These are phyloP conservation scores for Boletus sp. DNA, from an alignment of 768 basidiomycete species.

Conservation along the genomic window DNA sequence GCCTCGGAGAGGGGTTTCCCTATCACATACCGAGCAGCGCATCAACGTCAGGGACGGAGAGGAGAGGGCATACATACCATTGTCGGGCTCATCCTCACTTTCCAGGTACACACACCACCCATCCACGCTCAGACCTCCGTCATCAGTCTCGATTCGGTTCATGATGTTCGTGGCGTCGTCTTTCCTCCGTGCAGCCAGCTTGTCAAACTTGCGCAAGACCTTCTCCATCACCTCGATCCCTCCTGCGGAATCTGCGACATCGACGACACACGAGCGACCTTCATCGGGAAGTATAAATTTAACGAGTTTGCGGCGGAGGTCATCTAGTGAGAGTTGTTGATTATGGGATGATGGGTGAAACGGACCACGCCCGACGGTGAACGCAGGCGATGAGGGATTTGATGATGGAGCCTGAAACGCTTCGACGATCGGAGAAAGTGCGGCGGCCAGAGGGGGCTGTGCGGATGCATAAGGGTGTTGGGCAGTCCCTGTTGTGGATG, in stretches of 20 bases:
- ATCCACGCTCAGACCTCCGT: conserved; percentile 76
- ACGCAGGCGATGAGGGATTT: conserved; percentile 50
- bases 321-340: conserved; percentile 59
- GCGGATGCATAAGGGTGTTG: conserved; percentile 61
- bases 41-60: background rate
- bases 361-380: conserved; percentile 58
- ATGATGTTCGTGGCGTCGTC: conserved; percentile 43
- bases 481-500: conserved; percentile 41
- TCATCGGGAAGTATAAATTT: conserved; percentile 88
- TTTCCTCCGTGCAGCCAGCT: conserved; percentile 42
- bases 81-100: conserved; percentile 47
- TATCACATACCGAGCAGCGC: conserved; percentile 21
- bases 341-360: conserved; percentile 46
- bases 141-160: conserved; percentile 62
- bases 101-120: conserved; percentile 88
- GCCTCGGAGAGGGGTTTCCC: conserved; percentile 77
- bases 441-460: conserved; percentile 40
- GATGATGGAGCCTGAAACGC: conserved; percentile 38
- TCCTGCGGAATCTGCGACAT: conserved; percentile 74
- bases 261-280: conserved; percentile 70
- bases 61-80: conserved; percentile 37
- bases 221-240: conserved; percentile 87
- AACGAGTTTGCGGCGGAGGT: conserved; percentile 78
- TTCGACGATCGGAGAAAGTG: conserved; percentile 74
- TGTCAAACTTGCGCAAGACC: conserved; percentile 87